phyloP scores from a whole-genome alignment of 1,139 yeast species.

The Candida smagusa region DNA sequence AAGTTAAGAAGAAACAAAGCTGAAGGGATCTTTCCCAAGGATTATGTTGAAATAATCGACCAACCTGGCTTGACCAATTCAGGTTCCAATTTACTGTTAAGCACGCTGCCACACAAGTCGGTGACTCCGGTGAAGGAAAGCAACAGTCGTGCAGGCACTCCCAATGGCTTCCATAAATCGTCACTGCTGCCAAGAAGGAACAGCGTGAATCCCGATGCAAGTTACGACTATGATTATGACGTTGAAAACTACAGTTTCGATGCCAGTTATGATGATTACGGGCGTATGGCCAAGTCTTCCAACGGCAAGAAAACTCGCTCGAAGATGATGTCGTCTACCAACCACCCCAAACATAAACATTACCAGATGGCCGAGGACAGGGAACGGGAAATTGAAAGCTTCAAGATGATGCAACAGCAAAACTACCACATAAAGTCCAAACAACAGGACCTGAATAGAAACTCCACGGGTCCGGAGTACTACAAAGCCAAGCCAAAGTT shows the following conservation, averaged over 20 bases:
- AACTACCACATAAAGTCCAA: slow-evolving; percentile 25
- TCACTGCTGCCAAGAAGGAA: slow-evolving; percentile 14
- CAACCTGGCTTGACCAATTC: slow-evolving; percentile 11
- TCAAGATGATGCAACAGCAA: slow-evolving; percentile 30
- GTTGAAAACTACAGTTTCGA: slow-evolving; percentile 21
- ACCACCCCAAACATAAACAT: slow-evolving; percentile 20
- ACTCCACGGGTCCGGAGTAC: slow-evolving; percentile 4
- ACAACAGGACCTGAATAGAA: slow-evolving; percentile 7
- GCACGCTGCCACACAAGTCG: slow-evolving; percentile 13
- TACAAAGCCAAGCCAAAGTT: slow-evolving; percentile 1
- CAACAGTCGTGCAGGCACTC: slow-evolving; percentile 14
- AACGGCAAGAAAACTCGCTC: slow-evolving; percentile 18
- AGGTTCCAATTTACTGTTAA: slow-evolving; percentile 12
- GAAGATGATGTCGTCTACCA: slow-evolving; percentile 17
- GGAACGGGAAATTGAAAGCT: slow-evolving; percentile 32
- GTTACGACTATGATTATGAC: slow-evolving; percentile 20
- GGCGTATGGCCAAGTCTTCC: slow-evolving; percentile 5
- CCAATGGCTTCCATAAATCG: slow-evolving; percentile 10
- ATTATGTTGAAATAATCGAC: slow-evolving; percentile 67
- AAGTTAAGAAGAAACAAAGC: slow-evolving; percentile 73
- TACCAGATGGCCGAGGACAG: slow-evolving; percentile 19
- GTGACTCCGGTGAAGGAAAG: slow-evolving; percentile 17
- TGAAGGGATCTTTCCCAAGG: slow-evolving; percentile 83
- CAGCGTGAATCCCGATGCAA: slow-evolving; percentile 15
- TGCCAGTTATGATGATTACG: slow-evolving; percentile 22